phyloP scores from a whole-genome alignment of 192 early-diverging fungal genomes.

The Helicostylum pulchrum region DNA sequence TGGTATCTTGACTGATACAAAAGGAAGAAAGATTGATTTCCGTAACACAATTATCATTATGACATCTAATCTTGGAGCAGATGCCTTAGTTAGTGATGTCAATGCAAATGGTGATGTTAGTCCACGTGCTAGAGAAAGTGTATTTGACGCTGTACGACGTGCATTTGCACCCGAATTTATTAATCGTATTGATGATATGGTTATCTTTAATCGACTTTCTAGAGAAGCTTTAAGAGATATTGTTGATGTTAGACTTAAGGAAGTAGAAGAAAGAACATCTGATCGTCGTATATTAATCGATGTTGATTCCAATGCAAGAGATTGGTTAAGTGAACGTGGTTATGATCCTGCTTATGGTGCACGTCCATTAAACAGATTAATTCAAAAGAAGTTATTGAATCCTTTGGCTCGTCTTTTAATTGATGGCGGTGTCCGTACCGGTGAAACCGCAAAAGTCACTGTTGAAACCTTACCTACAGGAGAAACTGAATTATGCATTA shows the following conservation, averaged over 20 bases:
- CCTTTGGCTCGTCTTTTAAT: constrained; percentile 61
- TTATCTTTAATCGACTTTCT: constrained; percentile 70
- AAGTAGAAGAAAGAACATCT: constrained; percentile 54
- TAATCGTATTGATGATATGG: constrained; percentile 94
- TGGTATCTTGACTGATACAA: constrained; percentile 88
- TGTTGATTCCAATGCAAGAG: constrained; percentile 51
- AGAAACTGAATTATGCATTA: constrained; percentile 19
- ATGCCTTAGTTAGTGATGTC: constrained; percentile 36
- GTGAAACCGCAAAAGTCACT: constrained; percentile 49
- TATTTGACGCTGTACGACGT: constrained; percentile 79
- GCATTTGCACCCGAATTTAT: constrained; percentile 92
- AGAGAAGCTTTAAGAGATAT: constrained; percentile 65
- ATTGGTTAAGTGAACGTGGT: constrained; percentile 61
- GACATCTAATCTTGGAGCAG: constrained; percentile 54
- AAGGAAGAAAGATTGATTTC: constrained; percentile 92
- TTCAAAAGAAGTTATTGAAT: constrained; percentile 59
- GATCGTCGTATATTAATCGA: constrained; percentile 57
- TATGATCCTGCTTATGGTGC: constrained; percentile 72
- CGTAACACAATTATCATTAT: constrained; percentile 94
- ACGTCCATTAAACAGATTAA: constrained; percentile 64
- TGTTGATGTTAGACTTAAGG: constrained; percentile 70
- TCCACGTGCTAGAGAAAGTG: constrained; percentile 41
- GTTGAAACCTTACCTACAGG: constrained; percentile 24
- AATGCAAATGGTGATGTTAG: constrained; percentile 25
- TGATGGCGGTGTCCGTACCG: constrained; percentile 58